Percentiles rank a stretch among this genome's conserved stretches.
These are phyloP conservation scores for Alternaria sp. DNA, from an alignment of 2,329 filamentous ascomycete genomes.

Conservation along the genomic window DNA sequence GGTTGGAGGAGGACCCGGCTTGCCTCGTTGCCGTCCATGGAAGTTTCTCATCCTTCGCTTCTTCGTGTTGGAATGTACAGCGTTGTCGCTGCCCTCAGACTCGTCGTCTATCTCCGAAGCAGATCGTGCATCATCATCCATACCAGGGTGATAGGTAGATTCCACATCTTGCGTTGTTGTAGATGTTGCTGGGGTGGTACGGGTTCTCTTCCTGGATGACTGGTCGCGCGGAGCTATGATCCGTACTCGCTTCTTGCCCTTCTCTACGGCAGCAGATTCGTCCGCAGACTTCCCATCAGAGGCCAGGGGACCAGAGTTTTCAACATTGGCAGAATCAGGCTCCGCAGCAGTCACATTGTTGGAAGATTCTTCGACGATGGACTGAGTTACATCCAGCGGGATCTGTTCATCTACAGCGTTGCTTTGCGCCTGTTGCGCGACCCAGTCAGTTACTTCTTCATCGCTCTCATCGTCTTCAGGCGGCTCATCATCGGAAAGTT, in stretches of 20 bases:
- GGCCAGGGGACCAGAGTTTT: background rate
- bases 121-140: conserved; percentile 21
- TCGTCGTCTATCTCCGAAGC: conserved; percentile 23
- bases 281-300: background rate
- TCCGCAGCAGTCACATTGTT: background rate
- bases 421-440: background rate
- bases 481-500: conserved; percentile 1
- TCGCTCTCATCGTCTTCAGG: conserved; percentile 18
- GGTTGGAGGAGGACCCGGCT: conserved; percentile 29
- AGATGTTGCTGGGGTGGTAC: background rate
- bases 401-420: background rate
- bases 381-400: background rate
- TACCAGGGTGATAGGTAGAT: conserved; percentile 9
- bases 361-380: background rate
- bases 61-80: conserved; percentile 11
- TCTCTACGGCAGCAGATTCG: background rate
- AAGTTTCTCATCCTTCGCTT: conserved; percentile 12
- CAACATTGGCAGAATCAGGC: background rate
- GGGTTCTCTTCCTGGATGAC: conserved; percentile 24
- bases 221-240: conserved; percentile 21
- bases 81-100: background rate
- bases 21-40: conserved; percentile 18
- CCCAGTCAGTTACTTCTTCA: conserved; percentile 7
- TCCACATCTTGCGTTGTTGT: background rate
- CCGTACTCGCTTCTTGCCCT: conserved; percentile 33